A percentile compares a stretch with the other conserved stretches of the same genome.
phyloP scores from a whole-genome alignment of 257 asterid genomes.

The Jacaranda mimosifolia region DNA sequence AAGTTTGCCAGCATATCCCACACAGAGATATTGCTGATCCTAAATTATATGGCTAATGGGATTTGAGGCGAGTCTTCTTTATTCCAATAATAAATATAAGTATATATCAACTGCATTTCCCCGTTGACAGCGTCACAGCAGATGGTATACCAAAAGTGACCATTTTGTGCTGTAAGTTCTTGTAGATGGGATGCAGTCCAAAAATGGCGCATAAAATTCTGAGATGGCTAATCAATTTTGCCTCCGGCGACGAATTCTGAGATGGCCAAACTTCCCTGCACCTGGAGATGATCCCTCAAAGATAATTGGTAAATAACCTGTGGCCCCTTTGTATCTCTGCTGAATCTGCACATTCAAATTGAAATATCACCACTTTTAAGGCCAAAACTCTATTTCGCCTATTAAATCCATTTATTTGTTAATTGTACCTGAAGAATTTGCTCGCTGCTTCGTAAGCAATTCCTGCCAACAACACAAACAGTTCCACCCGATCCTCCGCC shows the following conservation, averaged over 20 bases:
- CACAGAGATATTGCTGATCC: no score
- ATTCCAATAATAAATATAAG: background rate
- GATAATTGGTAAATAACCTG: constrained; percentile 76
- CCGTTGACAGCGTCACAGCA: no score
- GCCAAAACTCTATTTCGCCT: no score
- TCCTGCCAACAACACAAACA: constrained; percentile 79
- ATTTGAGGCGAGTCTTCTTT: no score
- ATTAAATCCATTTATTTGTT: no score
- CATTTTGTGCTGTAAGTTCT: no score
- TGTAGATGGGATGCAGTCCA: no score
- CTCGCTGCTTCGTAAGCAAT: constrained; percentile 77
- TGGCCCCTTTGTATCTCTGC: constrained; percentile 76
- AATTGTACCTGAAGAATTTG: constrained; percentile 75
- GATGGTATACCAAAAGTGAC: no score
- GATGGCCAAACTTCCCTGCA: constrained; percentile 90
- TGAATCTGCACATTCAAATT: constrained; percentile 69
- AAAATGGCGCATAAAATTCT: background rate
- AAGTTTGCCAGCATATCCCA: no score
- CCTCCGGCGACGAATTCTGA: constrained; percentile 71
- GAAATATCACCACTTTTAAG: background rate
- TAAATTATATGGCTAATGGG: no score
- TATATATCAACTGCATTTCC: background rate
- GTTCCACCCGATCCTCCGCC: constrained; percentile 99
- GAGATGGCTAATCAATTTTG: constrained; percentile 28
- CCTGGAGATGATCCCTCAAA: constrained; percentile 98